phyloP scores from a whole-genome alignment of 805 yeast species.

The Metschnikowia sp. region DNA sequence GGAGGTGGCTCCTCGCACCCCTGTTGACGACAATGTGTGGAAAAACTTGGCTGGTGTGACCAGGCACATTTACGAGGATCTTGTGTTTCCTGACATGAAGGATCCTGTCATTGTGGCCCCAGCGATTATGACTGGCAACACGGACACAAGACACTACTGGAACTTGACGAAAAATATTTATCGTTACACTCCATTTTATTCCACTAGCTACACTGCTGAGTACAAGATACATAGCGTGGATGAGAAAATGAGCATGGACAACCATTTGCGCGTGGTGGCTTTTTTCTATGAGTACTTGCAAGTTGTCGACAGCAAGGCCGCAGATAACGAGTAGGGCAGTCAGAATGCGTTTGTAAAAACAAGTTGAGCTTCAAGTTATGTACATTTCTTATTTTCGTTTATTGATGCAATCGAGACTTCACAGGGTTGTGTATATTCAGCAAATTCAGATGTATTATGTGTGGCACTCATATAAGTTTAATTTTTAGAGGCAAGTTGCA shows the following conservation, averaged over 20 bases:
- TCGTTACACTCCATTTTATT: constrained; percentile 38
- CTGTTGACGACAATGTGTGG: constrained; percentile 24
- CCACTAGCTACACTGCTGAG: constrained; percentile 15
- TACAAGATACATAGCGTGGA: constrained; percentile 34
- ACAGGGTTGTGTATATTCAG: too few relatives aligned
- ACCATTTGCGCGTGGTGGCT: constrained; percentile 34
- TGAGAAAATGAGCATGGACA: constrained; percentile 28
- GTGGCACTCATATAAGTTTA: too few relatives aligned
- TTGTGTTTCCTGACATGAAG: constrained; percentile 22
- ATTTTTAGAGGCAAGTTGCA: too few relatives aligned
- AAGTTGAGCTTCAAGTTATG: too few relatives aligned
- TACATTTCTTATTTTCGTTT: too few relatives aligned
- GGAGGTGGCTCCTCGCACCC: constrained; percentile 56
- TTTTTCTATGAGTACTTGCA: constrained; percentile 35
- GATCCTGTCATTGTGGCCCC: constrained; percentile 43
- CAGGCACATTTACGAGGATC: constrained; percentile 19
- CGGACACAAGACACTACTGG: constrained; percentile 63
- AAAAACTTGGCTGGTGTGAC: constrained; percentile 17
- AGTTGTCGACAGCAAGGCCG: constrained; percentile 11
- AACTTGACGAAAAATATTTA: constrained; percentile 50
- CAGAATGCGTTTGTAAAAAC: too few relatives aligned
- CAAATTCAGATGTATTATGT: too few relatives aligned
- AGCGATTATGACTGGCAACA: constrained; percentile 53
- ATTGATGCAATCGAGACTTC: too few relatives aligned
- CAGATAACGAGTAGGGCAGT: constrained; percentile 2